A percentile compares a stretch with the other conserved stretches of the same genome.
These are phyloP conservation scores for Kodamaea lidongshanica DNA, from an alignment of 805 yeast species.

Conservation along the genomic window DNA sequence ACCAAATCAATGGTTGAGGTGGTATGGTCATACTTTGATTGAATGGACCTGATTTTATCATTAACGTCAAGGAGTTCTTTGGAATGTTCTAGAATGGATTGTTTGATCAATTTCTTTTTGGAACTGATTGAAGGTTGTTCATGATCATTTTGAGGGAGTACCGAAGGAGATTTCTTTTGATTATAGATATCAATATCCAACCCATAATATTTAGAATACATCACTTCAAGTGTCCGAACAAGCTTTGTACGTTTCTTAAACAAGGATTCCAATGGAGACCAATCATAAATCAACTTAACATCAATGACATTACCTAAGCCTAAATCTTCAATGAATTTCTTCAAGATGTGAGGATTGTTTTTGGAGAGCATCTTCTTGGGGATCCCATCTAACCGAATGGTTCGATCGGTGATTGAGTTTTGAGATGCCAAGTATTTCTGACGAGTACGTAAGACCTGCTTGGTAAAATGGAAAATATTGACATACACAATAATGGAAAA, in stretches of 20 bases:
- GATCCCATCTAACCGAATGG: constrained; percentile 50
- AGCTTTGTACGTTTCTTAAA: constrained; percentile 29
- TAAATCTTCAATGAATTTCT: constrained; percentile 46
- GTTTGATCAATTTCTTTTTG: constrained; percentile 18
- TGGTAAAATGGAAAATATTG: constrained; percentile 42
- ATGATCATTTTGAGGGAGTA: constrained; percentile 14
- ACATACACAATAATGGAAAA: constrained; percentile 45
- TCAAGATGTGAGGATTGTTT: constrained; percentile 38
- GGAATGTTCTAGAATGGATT: constrained; percentile 28
- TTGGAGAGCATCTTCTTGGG: constrained; percentile 37
- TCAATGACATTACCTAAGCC: constrained; percentile 52
- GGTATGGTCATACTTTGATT: constrained; percentile 24
- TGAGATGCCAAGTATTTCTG: constrained; percentile 56
- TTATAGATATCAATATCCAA: constrained; percentile 37
- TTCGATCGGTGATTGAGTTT: constrained; percentile 53
- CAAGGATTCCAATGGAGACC: constrained; percentile 36
- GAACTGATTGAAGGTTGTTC: constrained; percentile 9
- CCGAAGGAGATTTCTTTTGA: constrained; percentile 28
- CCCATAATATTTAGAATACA: constrained; percentile 38
- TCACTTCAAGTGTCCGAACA: constrained; percentile 32
- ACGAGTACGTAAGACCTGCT: constrained; percentile 44
- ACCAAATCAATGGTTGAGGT: constrained; percentile 22
- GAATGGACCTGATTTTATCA: constrained; percentile 30
- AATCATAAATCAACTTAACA: constrained; percentile 43
- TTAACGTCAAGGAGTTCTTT: constrained; percentile 32